Evolutionary conservation across 2,329 filamentous ascomycete species (phyloP), one percentile per base, ranked within the genome.

Genomic region (Nothomitra cinnamomea): DNA sequence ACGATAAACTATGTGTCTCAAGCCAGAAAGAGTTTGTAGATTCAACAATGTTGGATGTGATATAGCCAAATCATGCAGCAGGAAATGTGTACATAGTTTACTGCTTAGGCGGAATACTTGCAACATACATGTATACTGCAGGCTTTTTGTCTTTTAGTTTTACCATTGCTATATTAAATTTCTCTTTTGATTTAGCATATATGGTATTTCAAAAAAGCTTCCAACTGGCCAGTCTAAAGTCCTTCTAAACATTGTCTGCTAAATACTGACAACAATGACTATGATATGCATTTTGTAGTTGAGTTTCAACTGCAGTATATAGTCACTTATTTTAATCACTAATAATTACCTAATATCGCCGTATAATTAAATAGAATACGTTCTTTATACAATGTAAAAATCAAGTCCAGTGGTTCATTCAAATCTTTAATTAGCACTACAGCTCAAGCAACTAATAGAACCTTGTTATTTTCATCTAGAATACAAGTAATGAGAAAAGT

Each of bases 211-310:
- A 49, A 49, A 49, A 25, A 5, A 49, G 28, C 12, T 49, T 25
- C 12, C 45, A 15, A 49, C 45, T 6, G 21, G 45, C 45, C 21
- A 49, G 15, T n/a, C 45, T 15, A 6, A 25, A 49, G 15, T 25
- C 12, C 15, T 49, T 25, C 28, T 49, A 5, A 7, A 49, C 45
- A 49, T 49, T 49, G n/a, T 49, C 28, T 5, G 45, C 45, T 21
- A 49, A 21, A 49, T 49, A n/a, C 5, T 49, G 15, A 21, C 45
- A 49, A 10, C 45, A 49, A 49, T 49, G 45, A 25, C 45, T 49
- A 49, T 49, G 21, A 5, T n/a, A n/a, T n/a, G 45, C 17, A 13
- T 25, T n/a, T 5, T 4, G 45, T 7, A 35, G 22, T 25, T n/a
- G 3, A 25, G 13, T 49, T 15, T 25, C 45, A 4, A 49, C 45